A percentile compares a stretch with the other conserved stretches of the same genome.
Conservation (phyloP, 768 basidiomycete genomes). For the Terana coerulea region DNA sequence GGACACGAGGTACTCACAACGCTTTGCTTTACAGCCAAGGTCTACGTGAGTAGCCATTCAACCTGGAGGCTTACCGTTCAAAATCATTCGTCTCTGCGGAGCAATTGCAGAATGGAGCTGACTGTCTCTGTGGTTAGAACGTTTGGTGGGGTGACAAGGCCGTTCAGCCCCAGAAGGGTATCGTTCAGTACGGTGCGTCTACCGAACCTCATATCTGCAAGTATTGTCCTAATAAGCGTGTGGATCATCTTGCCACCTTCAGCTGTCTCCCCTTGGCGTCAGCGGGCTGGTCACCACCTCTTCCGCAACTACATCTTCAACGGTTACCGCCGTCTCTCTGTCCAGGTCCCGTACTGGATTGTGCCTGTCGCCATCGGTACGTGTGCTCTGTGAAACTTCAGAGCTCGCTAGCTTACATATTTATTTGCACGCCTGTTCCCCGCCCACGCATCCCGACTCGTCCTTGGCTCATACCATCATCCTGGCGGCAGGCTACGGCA, state of each 20-base stretch:
- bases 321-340: constrained; percentile 73
- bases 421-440: background rate
- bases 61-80: background rate
- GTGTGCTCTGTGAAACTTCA: constrained; percentile 27
- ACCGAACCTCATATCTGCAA: background rate
- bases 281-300: constrained; percentile 67
- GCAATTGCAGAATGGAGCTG: background rate
- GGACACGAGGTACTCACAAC: too few relatives aligned
- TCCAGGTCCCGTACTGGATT: constrained; percentile 73
- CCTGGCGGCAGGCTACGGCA: constrained; percentile 56
- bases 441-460: background rate
- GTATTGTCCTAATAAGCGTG: background rate
- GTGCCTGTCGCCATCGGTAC: constrained; percentile 75
- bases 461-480: background rate
- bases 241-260: constrained; percentile 1
- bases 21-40: constrained; percentile 51
- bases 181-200: constrained; percentile 76
- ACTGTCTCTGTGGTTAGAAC: constrained; percentile 50
- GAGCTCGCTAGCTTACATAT: background rate
- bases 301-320: constrained; percentile 80
- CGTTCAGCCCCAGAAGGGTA: constrained; percentile 68
- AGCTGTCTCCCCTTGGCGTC: constrained; percentile 85
- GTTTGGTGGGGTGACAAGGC: constrained; percentile 88
- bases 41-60: constrained; percentile 74
- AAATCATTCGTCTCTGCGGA: background rate